Evolutionary conservation across 2,329 filamentous ascomycete species (phyloP), one percentile per base, ranked within the genome.

Genomic region (Biscogniauxia marginata): DNA sequence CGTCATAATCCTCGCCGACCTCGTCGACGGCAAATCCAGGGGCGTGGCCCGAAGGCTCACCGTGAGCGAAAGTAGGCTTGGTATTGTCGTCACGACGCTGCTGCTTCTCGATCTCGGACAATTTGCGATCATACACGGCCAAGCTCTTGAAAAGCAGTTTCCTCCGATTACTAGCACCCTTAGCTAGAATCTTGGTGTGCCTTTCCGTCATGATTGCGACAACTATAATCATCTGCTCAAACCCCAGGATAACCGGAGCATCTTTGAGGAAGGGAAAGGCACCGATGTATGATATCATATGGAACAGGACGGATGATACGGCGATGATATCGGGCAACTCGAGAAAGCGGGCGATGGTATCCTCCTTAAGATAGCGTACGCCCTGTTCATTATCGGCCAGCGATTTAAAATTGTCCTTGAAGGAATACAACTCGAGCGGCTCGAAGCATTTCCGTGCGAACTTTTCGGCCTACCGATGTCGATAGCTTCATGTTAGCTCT

Each of bases 241-340:
- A 81, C 7, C 87, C 86, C 49, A 92, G 72, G 2, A 90, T 85
- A 2, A 81, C 86, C 0, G 89, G 89, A 0, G 87, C 88, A 65
- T 90, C 84, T 52, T 83, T 80, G 2, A 89, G 77, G 61, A 91
- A 91, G 0, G 89, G 89, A 57, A 92, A 91, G 0, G 88, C 85
- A 25, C 86, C 89, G 1, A 91, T 77, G 63, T 87, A 89, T 4
- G 85, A 87, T 2, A 87, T 71, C 79, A 90, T 87, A 65, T 89
- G 86, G 66, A 89, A 91, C 47, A 91, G 67, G 46, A 91, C 80
- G 1, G 86, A 81, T 3, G 87, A 88, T 7, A 83, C 87, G 50
- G 79, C 81, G 22, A 91, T 75, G 22, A 86, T 80, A 67, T 91
- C 87, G 3, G 89, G 89, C 19, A 92, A 80, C 72, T 89, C 87